Evolutionary conservation across 2,329 filamentous ascomycete genomes (phyloP), one percentile per base, ranked within the genome.

Genomic region (Claviceps purpurea): DNA sequence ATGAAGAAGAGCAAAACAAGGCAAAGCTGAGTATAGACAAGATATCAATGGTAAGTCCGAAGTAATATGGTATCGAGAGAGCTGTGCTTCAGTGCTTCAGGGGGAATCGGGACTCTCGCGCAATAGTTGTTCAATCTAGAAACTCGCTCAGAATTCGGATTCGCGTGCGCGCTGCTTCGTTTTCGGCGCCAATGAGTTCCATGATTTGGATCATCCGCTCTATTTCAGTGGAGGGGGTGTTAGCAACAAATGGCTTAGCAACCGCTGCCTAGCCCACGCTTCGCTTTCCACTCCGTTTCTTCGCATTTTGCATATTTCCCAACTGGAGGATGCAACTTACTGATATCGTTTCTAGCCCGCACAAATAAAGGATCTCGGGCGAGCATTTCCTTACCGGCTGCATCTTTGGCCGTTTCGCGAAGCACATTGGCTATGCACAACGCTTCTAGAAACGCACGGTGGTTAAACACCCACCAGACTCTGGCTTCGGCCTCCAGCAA

Each of bases 381-480:
- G 47, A 76, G 60, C 24, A 69, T 59, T 37, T 79, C 77, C 39
- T 65, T 65, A 2, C 71, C 73, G 0, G 67, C 68, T 10, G 70
- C 68, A 55, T 77, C 73, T 41, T 68, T 70, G 3, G 65, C 61
- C 20, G 73, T 70, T 62, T 82, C 77, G 42, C 73, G 69, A 53
- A 84, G 63, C 24, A 82, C 74, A 55, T 75, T 76, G 22, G 79
- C 78, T 47, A 85, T 86, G 66, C 79, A 87, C 61, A 83, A 64
- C 37, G 84, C 84, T 70, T 90, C 86, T 50, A 90, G 73, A 61
- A 90, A 90, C 0, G 86, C 86, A 1, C 87, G 73, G 62, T 90
- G 87, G 63, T 89, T 87, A 58, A 89, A 88, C 0, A 88, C 85
- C 86, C 86, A 91, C 86, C 86, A 90, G 1, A 89, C 85, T 14